These are phyloP conservation scores for Torulaspora gathmanii DNA, from an alignment of 805 yeast species.

Conservation along the genomic window DNA sequence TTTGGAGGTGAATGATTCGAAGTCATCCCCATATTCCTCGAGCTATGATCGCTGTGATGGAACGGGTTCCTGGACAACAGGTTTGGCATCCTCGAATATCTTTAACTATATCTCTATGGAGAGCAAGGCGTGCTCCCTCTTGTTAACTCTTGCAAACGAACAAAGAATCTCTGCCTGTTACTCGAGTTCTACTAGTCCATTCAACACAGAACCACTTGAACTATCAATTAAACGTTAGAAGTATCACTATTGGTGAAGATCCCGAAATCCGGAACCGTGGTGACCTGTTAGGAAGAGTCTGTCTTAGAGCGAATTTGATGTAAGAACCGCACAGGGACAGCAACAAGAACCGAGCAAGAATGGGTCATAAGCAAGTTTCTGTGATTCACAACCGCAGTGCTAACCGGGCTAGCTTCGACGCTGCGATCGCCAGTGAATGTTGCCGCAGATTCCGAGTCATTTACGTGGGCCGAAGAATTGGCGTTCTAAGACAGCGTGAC, in stretches of 20 bases:
- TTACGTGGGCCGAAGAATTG: background rate
- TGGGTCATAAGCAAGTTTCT: background rate
- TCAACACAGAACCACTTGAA: background rate
- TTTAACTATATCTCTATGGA: background rate
- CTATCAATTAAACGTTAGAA: background rate
- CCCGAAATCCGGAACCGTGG: background rate
- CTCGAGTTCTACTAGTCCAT: background rate
- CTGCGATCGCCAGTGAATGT: background rate
- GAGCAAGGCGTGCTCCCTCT: too few species aligned
- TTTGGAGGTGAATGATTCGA: constrained; percentile 1
- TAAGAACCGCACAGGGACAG: background rate
- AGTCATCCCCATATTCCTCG: constrained; percentile 1
- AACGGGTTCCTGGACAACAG: constrained; percentile 32
- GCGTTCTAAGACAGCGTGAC: background rate
- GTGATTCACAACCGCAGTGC: background rate
- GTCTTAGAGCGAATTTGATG: background rate
- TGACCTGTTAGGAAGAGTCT: background rate
- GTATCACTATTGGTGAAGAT: background rate
- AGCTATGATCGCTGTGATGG: constrained; percentile 15
- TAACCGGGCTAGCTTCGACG: background rate
- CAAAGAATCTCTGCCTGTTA: too few species aligned
- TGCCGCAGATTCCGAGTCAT: constrained; percentile 1
- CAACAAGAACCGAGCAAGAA: background rate
- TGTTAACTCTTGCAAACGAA: too few species aligned
- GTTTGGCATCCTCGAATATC: constrained; percentile 24